Base-by-base conservation (phyloP, 2,329 filamentous ascomycete species). In the Dothistroma septosporum region DNA sequence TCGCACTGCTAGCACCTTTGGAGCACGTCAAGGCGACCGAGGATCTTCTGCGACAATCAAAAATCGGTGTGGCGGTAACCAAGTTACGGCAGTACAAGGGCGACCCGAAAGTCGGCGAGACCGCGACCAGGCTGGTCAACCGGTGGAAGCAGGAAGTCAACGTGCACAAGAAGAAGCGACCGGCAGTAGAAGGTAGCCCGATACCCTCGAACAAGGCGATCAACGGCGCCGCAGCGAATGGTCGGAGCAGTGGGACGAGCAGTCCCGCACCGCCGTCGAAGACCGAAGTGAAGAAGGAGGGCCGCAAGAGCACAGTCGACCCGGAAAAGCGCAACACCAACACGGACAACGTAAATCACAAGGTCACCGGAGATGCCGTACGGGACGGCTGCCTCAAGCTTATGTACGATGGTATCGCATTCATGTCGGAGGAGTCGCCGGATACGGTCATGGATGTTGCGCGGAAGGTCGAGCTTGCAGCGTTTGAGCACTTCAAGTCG, bases 331-430 rank as follows among this genome's bases (percentile, higher is more conserved):
- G 94, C 69, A 91, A 85, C 68, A 90, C 88, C 79, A 88, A 88
- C 69, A 83, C 82, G n/a, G 94, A 97, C 74, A 87, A 87, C 46
- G 86, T 96, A 57, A 87, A 92, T 69, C 84, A 85, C 69, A 85
- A 87, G 66, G 85, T 91, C 56, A 97, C 92, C 16, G 86, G 86
- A 53, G 87, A 88, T 61, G 78, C 82, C 60, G 83, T 84, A 21
- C 89, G 94, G 61, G 90, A 97, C 78, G 88, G 86, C 72, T 96
- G 90, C 75, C 87, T 97, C 64, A 92, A 91, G 54, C 83, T 99
- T 48, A 85, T 99, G 75, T 99, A 97, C 80, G 94, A 99, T 70
- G 94, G 92, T 16, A 82, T 99, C 64, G 92, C 89, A 52, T 84
- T 86, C 60, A 88, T 89, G 75, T 85, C 89, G 31, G 74, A 79